These are phyloP conservation scores for Musa balbisiana DNA, from an alignment of 202 grass and related monocot genomes.

Conservation along the genomic window DNA sequence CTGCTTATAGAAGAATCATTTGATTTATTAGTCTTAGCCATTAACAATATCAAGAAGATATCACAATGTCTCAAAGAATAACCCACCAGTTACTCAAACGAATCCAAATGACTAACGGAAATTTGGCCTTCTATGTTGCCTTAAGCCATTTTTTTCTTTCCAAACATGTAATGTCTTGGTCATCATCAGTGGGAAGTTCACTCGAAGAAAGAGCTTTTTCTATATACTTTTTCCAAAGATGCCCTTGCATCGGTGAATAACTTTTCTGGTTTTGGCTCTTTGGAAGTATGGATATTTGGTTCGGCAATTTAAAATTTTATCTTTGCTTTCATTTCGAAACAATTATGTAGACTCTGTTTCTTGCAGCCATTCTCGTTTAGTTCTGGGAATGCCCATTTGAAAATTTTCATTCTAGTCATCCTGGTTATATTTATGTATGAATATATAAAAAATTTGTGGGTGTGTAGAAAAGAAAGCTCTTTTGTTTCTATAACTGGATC, in stretches of 20 bases:
- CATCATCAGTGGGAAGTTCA: neutral
- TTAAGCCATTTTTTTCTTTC: neutral
- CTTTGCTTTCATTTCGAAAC: no score
- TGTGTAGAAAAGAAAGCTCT: no score
- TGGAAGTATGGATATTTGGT: neutral
- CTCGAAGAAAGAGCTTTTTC: neutral
- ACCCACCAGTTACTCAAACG: neutral
- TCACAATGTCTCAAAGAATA: neutral
- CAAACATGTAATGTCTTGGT: neutral
- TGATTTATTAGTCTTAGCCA: neutral
- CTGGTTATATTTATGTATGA: neutral
- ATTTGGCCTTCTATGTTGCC: neutral
- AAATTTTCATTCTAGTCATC: no score
- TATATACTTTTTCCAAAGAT: neutral
- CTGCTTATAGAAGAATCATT: neutral
- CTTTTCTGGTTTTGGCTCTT: neutral
- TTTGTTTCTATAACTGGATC: no score
- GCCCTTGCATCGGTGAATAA: neutral
- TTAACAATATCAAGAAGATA: neutral
- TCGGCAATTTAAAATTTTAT: neutral
- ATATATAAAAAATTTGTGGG: neutral
- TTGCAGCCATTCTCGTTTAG: neutral
- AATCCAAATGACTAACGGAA: neutral
- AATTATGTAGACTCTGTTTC: neutral
- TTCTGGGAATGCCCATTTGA: no score